Evolutionary conservation across 169 alveolate species (phyloP).

Genomic region (Amoebophrya sp.): DNA sequence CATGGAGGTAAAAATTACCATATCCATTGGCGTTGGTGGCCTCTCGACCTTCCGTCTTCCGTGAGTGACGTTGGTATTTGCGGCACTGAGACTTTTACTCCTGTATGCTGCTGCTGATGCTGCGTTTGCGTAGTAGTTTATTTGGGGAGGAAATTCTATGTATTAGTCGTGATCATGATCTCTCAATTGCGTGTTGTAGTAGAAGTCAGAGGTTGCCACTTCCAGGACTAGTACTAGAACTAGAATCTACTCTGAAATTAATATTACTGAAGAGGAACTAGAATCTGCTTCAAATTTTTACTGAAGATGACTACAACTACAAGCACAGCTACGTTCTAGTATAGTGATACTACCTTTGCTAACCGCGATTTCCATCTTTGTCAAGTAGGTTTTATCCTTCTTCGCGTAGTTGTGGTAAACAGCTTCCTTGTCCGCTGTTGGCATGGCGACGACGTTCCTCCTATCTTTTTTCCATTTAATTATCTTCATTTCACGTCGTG

Average conservation of each 20-base stretch:
- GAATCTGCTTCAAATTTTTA: not conserved
- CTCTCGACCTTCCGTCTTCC: constrained; percentile 2
- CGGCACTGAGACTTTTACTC: not conserved
- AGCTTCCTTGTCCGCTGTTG: not conserved
- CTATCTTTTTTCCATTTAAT: not conserved
- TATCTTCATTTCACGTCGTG: not conserved
- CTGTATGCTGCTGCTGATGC: not conserved
- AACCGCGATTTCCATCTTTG: not conserved
- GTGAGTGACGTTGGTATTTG: not conserved
- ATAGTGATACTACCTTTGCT: not conserved
- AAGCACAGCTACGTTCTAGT: not conserved
- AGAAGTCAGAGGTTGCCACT: no score
- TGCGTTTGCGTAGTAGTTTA: not conserved
- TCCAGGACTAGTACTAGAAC: no score
- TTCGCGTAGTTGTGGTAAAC: not conserved
- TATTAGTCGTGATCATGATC: not conserved
- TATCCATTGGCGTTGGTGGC: constrained; percentile 24
- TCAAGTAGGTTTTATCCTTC: not conserved
- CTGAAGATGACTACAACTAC: not conserved
- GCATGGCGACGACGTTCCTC: not conserved
- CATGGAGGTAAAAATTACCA: not conserved
- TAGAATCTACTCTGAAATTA: no score
- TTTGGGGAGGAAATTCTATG: not conserved
- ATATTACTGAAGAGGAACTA: no score
- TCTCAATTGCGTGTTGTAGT: not conserved